Evolutionary conservation across 352 stramenopile genomes (phyloP).

Genomic region (Pythium myriotylum): DNA sequence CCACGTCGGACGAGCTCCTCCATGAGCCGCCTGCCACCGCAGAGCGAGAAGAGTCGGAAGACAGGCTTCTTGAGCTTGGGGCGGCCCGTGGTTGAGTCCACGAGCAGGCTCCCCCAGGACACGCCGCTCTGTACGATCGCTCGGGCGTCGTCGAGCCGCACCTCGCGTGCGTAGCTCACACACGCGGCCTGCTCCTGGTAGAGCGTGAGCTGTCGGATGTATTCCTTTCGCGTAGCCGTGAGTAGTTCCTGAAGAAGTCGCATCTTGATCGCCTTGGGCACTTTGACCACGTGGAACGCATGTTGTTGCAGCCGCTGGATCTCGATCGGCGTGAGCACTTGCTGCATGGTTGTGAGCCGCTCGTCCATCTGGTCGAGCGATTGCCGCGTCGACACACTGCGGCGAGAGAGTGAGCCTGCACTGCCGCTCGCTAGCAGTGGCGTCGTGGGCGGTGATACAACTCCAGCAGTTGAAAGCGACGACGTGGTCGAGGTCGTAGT

Average conservation of each 20-base stretch:
- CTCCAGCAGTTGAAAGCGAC: not conserved
- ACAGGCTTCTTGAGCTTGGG: conserved; percentile 27
- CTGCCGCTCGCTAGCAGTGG: conserved; percentile 6
- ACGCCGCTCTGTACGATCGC: conserved; percentile 68
- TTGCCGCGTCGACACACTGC: conserved; percentile 28
- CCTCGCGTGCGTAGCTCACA: conserved; percentile 55
- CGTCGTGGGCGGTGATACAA: not conserved
- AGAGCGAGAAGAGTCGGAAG: conserved; percentile 57
- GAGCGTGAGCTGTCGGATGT: conserved; percentile 40
- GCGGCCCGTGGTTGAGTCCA: conserved; percentile 20
- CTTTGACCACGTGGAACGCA: conserved; percentile 61
- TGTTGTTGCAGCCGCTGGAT: conserved; percentile 70
- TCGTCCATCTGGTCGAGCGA: conserved; percentile 62
- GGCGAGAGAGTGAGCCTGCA: conserved; percentile 6
- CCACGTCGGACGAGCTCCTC: conserved; percentile 59
- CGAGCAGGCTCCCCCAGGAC: conserved; percentile 37
- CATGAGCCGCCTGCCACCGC: conserved; percentile 39
- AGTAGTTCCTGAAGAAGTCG: conserved; percentile 57
- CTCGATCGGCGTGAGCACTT: conserved; percentile 77
- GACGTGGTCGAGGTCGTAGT: not conserved
- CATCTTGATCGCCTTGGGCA: conserved; percentile 73
- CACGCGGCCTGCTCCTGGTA: conserved; percentile 58
- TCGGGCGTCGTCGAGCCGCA: conserved; percentile 68
- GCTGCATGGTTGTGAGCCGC: conserved; percentile 70
- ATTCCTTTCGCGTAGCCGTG: conserved; percentile 39